These are phyloP conservation scores for Carpinus fangiana DNA, from an alignment of 306 rosid genomes.

Conservation along the genomic window DNA sequence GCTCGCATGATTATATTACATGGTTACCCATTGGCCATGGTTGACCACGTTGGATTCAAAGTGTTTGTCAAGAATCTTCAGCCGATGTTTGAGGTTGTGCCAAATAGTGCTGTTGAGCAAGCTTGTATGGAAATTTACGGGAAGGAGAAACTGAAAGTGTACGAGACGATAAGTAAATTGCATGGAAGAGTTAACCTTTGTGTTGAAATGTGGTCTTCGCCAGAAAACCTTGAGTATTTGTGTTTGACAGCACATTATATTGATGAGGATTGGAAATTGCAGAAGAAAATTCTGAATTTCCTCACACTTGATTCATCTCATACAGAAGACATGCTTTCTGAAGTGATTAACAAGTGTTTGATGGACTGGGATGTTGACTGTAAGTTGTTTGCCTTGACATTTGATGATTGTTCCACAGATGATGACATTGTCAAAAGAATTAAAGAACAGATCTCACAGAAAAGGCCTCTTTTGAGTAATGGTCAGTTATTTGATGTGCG, in stretches of 20 bases:
- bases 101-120: slow-evolving; percentile 52
- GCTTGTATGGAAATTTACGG: slow-evolving; percentile 71
- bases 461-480: slow-evolving; percentile 64
- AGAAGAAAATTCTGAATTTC: slow-evolving; percentile 76
- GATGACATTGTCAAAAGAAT: slow-evolving; percentile 73
- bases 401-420: slow-evolving; percentile 75
- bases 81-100: slow-evolving; percentile 82
- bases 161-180: slow-evolving; percentile 53
- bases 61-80: slow-evolving; percentile 96
- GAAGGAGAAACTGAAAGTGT: slow-evolving; percentile 72
- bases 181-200: slow-evolving; percentile 83
- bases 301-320: slow-evolving; percentile 83
- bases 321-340: slow-evolving; percentile 86
- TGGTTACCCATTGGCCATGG: slow-evolving; percentile 83
- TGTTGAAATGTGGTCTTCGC: slow-evolving; percentile 79
- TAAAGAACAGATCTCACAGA: slow-evolving; percentile 70
- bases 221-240: slow-evolving; percentile 59
- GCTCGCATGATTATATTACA: slow-evolving; percentile 92
- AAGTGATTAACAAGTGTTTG: slow-evolving; percentile 75
- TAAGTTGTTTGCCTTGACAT: slow-evolving; percentile 86
- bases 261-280: slow-evolving; percentile 80
- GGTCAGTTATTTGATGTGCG: slow-evolving; percentile 77
- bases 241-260: slow-evolving; percentile 77
- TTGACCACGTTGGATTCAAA: slow-evolving; percentile 90
- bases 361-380: slow-evolving; percentile 81